Base-by-base conservation (phyloP, 129 eudicot species). In the Pseudognaphalium luteoalbum region DNA sequence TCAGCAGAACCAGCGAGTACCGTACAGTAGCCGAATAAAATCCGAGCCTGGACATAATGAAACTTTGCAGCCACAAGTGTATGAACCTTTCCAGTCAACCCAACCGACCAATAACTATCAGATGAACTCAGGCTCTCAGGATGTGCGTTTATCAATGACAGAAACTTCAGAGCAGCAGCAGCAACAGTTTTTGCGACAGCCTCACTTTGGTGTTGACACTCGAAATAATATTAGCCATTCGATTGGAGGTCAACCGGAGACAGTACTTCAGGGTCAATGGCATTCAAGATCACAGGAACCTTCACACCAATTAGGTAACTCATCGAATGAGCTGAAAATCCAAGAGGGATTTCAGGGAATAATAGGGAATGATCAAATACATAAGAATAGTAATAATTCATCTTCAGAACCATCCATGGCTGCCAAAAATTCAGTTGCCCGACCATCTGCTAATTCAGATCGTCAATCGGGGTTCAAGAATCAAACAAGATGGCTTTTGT, bases 401-500 rank as follows among this genome's bases (percentile, higher is more conserved):
- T 9, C 88, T 47, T 80, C 96, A 62, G 91, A 78, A 52, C 85
- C 83, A 30, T 78, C 92, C 32, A 54, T 79, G 70, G 81, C 72
- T 62, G 52, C 74, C 42, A 65, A 73, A 58, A 74, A 81, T 73
- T 59, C 91, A 35, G 86, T 77, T 39, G 85, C 66, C 15, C 81
- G 82, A 54, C 81, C 82, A 75, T 76, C 86, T 57, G 71, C 66
- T 70, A 82, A 80, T 77, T 65, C 78, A 29, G 70, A 68, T 67
- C 80, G 81, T 71, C 86, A 80, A 32, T 67, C 76, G 74, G 87
- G 85, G 74, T 88, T 44, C 77, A 77, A 6, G 80, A 78, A 91
- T 68, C 93, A 91, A 84, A 76, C 63, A 76, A 87, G 83, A 66
- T 95, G 99, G 99, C 76, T 95, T n/a, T 84, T 95, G 84, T 84